Evolutionary conservation across 257 asterid genomes (phyloP).

Genomic region (Solanum pennellii): DNA sequence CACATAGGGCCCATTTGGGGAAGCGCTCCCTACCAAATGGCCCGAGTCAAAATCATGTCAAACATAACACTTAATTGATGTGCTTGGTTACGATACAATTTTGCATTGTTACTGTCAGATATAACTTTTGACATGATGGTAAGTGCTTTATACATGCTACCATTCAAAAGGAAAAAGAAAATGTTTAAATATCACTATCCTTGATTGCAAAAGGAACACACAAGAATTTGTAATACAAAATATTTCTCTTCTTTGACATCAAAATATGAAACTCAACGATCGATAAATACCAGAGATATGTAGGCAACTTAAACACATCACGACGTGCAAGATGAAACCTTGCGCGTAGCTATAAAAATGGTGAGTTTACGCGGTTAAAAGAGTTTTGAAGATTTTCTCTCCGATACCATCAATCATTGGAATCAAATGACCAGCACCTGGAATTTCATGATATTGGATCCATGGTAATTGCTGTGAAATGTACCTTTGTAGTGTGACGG

Average conservation of each 20-base stretch:
- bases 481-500: conserved; percentile 54
- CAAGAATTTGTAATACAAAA: not conserved
- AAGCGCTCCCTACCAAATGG: not conserved
- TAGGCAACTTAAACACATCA: not conserved
- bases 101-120: not conserved
- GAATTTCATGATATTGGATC: conserved; percentile 68
- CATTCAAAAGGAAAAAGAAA: not conserved
- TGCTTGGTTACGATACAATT: not conserved
- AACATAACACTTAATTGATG: not conserved
- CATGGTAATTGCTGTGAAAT: conserved; percentile 57
- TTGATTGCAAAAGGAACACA: not conserved
- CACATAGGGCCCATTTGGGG: accelerated
- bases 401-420: conserved; percentile 44
- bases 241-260: not conserved
- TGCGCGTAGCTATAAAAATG: not conserved
- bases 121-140: not conserved
- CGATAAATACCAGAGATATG: not conserved
- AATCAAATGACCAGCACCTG: conserved; percentile 74
- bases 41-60: not conserved
- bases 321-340: not conserved
- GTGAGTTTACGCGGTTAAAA: conserved; percentile 20
- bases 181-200: not conserved
- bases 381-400: conserved; percentile 37
- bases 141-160: accelerated
- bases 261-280: not conserved